Percentiles rank a stretch among this genome's conserved stretches.
These are phyloP conservation scores for Cutaneotrichosporon sp. DNA, from an alignment of 1,284 basidiomycete genomes.

Conservation along the genomic window DNA sequence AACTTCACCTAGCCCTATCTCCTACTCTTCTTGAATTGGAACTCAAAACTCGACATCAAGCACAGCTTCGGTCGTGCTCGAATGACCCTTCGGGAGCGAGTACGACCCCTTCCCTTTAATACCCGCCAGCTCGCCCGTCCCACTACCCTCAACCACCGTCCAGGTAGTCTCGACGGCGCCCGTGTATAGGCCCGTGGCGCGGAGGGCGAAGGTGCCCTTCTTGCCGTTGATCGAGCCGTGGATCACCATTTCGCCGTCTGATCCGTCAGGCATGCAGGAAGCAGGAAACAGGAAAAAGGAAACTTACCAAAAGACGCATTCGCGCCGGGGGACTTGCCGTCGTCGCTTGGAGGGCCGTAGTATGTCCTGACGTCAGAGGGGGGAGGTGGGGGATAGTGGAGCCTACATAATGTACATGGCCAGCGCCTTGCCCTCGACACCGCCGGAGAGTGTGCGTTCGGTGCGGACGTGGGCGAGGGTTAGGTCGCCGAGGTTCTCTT, in stretches of 20 bases:
- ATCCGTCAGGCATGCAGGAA: neutral
- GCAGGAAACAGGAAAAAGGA: neutral
- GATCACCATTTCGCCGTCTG: slow-evolving; percentile 9
- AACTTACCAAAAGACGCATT: slow-evolving; percentile 2
- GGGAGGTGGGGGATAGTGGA: too few relatives aligned
- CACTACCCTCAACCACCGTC: neutral
- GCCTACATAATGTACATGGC: slow-evolving; percentile 7
- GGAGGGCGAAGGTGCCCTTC: neutral
- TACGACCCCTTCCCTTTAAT: neutral
- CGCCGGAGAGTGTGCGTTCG: neutral
- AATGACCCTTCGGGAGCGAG: neutral
- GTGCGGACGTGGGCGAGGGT: neutral
- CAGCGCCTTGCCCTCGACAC: slow-evolving; percentile 6
- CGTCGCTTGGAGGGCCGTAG: neutral
- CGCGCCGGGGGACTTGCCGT: neutral
- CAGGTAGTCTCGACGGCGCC: neutral
- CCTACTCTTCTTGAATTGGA: too few relatives aligned
- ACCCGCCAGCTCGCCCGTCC: neutral
- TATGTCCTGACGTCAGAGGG: neutral
- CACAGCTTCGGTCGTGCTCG: neutral
- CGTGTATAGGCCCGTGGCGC: neutral
- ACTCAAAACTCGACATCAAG: neutral
- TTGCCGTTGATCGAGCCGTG: neutral
- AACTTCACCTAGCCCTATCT: too few relatives aligned
- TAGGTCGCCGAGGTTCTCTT: slow-evolving; percentile 4